These are phyloP conservation scores for Raffaelea ambrosiae DNA, from an alignment of 2,329 filamentous ascomycete species.

Conservation along the genomic window DNA sequence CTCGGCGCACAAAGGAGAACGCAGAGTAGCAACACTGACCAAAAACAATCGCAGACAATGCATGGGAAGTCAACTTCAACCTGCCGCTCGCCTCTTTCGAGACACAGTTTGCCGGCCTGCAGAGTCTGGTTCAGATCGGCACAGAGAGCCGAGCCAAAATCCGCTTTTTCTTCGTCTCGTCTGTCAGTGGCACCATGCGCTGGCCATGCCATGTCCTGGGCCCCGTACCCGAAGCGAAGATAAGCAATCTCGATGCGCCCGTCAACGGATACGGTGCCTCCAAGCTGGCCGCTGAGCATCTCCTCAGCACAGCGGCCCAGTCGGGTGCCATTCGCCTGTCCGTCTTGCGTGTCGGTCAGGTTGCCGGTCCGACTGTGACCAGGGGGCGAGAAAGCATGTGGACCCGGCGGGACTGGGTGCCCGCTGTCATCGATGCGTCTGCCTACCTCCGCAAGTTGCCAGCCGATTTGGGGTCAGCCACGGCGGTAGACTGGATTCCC, in stretches of 20 bases:
- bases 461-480: neutral
- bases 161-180: neutral
- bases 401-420: neutral
- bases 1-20: no score
- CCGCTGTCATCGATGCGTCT: neutral
- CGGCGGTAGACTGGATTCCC: neutral
- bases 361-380: slow-evolving; percentile 41
- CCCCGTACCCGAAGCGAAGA: neutral
- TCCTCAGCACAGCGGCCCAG: neutral
- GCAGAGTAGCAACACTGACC: no score
- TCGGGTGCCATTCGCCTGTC: neutral
- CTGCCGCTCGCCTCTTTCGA: neutral
- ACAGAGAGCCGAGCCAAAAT: neutral
- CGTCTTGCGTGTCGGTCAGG: slow-evolving; percentile 45
- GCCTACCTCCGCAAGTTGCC: neutral
- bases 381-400: neutral
- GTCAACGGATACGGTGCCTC: neutral
- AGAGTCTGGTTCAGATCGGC: neutral
- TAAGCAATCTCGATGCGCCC: neutral
- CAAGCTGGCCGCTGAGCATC: neutral
- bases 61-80: neutral
- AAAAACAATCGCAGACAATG: neutral
- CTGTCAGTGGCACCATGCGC: neutral
- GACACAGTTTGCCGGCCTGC: neutral
- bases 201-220: neutral